Evolutionary conservation across 495 filamentous ascomycete genomes (phyloP).

Genomic region (Hypoxylon cercidicola): DNA sequence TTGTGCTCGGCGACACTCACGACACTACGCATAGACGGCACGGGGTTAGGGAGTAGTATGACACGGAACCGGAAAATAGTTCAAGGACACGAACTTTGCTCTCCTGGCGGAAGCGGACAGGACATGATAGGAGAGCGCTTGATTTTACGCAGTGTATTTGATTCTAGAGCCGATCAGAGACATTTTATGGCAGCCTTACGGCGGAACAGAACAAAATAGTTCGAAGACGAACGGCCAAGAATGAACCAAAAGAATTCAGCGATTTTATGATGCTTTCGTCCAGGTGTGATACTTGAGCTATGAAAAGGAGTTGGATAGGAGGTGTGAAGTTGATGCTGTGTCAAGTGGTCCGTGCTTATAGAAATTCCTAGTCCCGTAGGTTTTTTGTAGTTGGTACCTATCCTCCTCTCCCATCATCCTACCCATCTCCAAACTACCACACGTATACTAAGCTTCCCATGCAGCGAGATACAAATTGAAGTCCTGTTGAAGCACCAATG

Average conservation of each 20-base stretch:
- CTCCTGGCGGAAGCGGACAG: conserved; percentile 14
- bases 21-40: conserved; percentile 39
- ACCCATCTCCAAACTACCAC: too few species aligned
- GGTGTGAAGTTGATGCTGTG: too few species aligned
- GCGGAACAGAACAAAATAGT: not conserved
- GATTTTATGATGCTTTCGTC: too few species aligned
- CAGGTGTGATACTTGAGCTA: too few species aligned
- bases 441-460: too few species aligned
- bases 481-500: too few species aligned
- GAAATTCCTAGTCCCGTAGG: not conserved
- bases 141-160: conserved; percentile 7
- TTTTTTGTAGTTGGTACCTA: not conserved
- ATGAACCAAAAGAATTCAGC: conserved; percentile 11
- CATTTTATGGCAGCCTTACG: conserved; percentile 4
- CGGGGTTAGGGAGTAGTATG: conserved; percentile 7
- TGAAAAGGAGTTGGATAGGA: too few species aligned
- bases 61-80: conserved; percentile 1
- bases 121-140: conserved; percentile 9
- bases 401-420: too few species aligned
- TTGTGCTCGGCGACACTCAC: conserved; percentile 29
- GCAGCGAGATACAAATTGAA: too few species aligned
- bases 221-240: conserved; percentile 21
- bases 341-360: not conserved
- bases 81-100: conserved; percentile 10
- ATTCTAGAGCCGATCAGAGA: conserved; percentile 1